Evolutionary conservation across 768 basidiomycete species (phyloP), one percentile per base, ranked within the genome.

Genomic region (Cystobasidium ongulense): DNA sequence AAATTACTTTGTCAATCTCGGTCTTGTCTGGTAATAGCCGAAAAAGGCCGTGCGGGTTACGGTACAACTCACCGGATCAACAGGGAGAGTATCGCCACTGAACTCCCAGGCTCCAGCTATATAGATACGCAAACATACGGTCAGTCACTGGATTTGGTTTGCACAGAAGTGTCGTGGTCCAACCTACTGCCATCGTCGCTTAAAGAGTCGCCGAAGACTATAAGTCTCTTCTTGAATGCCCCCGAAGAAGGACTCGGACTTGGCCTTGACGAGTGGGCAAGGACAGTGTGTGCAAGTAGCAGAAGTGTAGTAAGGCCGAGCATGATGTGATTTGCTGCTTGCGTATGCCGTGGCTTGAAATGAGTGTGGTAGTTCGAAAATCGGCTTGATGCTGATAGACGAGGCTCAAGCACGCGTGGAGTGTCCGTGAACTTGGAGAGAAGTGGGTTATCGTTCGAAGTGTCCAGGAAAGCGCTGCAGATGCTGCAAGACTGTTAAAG

Each of bases 191-290:
- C 68, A 71, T 54, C 54, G 31, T 71, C 68, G 38, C 29, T 33
- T 17, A 71, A 59, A n/a, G 68, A 71, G 54, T 71, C 68, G 29
- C 68, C 68, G 53, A 71, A 71, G 10, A 71, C 68, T 5, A 71
- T 54, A 36, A 71, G 68, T 38, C 68, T 71, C 52, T 54, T 67
- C 43, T 39, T 59, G 57, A 59, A 59, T 21, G 15, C 46, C 15
- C 15, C 5, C 46, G 46, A 50, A 5, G 57, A 59, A 8, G 57
- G 57, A 59, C 57, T 59, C 13, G 57, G 57, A 59, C 57, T 59
- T 59, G 57, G 57, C 25, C 27, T 7, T 2, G 57, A 29, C 5
- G 25, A 29, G 33, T 59, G 57, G 25, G 57, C 57, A 5, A 27
- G 25, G 4, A 31, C 57, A 59, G 15, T 4, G 4, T 50, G 46